phyloP scores from a whole-genome alignment of 768 basidiomycete genomes.

The Suillus clintonianus region DNA sequence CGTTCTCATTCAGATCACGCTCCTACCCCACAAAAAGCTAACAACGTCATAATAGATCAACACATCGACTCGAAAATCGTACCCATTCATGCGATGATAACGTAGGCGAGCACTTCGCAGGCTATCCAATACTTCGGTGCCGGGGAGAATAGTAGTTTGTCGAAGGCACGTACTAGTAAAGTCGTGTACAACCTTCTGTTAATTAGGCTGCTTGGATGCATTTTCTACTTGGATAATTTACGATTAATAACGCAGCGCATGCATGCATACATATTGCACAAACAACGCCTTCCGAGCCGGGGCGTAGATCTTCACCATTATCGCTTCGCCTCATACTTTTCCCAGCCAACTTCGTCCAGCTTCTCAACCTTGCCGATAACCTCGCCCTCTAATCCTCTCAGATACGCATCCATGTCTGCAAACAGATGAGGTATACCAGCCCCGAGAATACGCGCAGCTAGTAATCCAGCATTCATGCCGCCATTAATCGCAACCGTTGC shows the following conservation, averaged over 20 bases:
- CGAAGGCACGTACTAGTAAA: neutral
- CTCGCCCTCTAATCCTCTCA: conserved; percentile 67
- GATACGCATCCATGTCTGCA: conserved; percentile 71
- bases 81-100: too few species aligned
- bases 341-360: conserved; percentile 83
- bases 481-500: conserved; percentile 98
- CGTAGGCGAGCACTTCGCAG: too few species aligned
- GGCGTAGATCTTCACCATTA: conserved; percentile 7
- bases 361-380: conserved; percentile 79
- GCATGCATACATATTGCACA: neutral
- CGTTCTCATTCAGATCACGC: too few species aligned
- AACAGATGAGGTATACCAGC: conserved; percentile 69
- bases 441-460: conserved; percentile 89
- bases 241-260: neutral
- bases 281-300: neutral
- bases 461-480: conserved; percentile 87
- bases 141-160: neutral
- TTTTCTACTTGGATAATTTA: neutral
- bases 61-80: too few species aligned
- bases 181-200: neutral
- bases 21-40: too few species aligned
- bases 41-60: too few species aligned
- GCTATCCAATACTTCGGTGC: too few species aligned
- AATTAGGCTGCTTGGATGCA: too few species aligned
- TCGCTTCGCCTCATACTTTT: conserved; percentile 61